Percentiles rank a stretch among this genome's conserved stretches.
phyloP scores from a whole-genome alignment of 2,329 filamentous ascomycete species.

The Teratosphaeria destructans region DNA sequence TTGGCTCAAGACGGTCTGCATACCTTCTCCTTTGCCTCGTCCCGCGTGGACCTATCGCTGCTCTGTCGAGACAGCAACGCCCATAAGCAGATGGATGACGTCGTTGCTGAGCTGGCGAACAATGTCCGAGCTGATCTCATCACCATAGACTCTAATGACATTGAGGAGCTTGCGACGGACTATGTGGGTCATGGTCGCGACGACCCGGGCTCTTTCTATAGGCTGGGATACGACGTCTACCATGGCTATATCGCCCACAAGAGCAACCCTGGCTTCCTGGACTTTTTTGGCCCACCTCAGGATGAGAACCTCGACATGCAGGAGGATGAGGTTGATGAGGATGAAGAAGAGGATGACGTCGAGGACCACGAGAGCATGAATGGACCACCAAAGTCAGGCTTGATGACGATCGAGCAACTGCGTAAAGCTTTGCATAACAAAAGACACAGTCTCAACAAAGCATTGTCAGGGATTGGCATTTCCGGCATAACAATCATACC shows the following conservation, averaged over 20 bases:
- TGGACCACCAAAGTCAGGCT: not conserved
- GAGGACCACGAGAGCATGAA: not conserved
- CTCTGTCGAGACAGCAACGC: conserved; percentile 47
- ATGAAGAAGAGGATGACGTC: conserved; percentile 21
- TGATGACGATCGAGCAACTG: conserved; percentile 14
- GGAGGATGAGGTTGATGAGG: conserved; percentile 39
- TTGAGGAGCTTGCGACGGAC: conserved; percentile 58
- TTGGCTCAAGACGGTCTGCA: conserved; percentile 8
- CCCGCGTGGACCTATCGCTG: conserved; percentile 20
- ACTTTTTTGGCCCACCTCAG: not conserved
- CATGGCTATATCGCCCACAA: conserved; percentile 23
- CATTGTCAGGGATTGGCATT: conserved; percentile 14
- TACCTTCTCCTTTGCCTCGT: conserved; percentile 14
- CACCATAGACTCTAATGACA: conserved; percentile 55
- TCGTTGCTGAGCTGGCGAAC: conserved; percentile 54
- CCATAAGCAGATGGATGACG: conserved; percentile 42
- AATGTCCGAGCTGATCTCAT: conserved; percentile 57
- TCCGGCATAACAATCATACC: conserved; percentile 10
- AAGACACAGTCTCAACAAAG: conserved; percentile 10
- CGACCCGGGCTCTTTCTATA: conserved; percentile 34
- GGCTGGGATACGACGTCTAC: conserved; percentile 45
- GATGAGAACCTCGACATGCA: conserved; percentile 9
- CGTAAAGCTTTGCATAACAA: conserved; percentile 14
- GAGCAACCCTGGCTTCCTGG: not conserved
- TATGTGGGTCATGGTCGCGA: conserved; percentile 54